Evolutionary conservation across 2,329 filamentous ascomycete species (phyloP).

Genomic region (Colletotrichum sp.): DNA sequence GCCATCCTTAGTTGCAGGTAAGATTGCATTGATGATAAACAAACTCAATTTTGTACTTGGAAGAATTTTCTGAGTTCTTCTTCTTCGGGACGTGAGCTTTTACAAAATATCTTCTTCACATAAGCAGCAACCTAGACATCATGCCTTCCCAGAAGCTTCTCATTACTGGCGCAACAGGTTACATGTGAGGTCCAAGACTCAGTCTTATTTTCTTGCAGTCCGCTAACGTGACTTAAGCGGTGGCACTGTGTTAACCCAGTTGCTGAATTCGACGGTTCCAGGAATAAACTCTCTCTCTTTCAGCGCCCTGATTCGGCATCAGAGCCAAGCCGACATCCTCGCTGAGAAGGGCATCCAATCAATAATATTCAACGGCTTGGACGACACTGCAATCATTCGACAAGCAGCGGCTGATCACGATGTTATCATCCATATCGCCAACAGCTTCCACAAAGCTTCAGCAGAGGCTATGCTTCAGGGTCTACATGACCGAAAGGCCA

Average conservation of each 20-base stretch:
- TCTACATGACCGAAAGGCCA: too few species aligned
- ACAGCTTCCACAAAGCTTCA: background rate
- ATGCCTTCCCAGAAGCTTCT: background rate
- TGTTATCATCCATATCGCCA: background rate
- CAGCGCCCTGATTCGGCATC: background rate
- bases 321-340: background rate
- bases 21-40: background rate
- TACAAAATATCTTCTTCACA: background rate
- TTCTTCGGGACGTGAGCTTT: background rate
- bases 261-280: background rate
- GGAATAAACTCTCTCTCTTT: background rate
- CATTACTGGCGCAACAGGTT: background rate
- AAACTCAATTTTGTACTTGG: too few species aligned
- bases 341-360: background rate
- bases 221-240: fast-evolving
- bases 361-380: fast-evolving
- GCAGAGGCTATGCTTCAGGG: too few species aligned
- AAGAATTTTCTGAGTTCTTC: background rate
- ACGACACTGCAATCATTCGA: fast-evolving
- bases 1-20: fast-evolving
- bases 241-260: background rate
- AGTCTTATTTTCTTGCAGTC: too few species aligned
- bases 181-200: too few species aligned
- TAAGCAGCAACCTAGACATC: background rate
- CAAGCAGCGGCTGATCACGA: background rate